Conservation (phyloP, 768 basidiomycete species). For the Rhodosporidiobolus odoratus region DNA sequence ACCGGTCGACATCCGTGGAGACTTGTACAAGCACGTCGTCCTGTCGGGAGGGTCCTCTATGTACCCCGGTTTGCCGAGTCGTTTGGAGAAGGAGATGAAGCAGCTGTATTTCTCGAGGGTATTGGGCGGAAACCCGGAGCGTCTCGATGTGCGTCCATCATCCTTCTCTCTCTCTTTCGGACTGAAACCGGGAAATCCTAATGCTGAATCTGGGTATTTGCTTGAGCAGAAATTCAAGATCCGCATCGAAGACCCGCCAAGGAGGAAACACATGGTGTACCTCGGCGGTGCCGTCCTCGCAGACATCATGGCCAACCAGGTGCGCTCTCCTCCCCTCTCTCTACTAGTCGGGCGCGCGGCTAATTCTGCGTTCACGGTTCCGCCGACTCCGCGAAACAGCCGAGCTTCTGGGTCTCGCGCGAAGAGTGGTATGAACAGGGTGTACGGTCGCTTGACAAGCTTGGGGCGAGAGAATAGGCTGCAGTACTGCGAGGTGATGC, state of each 20-base stretch:
- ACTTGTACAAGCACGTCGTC: conserved; percentile 96
- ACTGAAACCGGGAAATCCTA: background rate
- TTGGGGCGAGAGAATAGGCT: conserved; percentile 52
- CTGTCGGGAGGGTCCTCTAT: conserved; percentile 96
- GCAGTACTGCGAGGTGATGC: too few relatives aligned
- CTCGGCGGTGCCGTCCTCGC: conserved; percentile 75
- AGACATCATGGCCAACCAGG: too few relatives aligned
- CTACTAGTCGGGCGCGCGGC: background rate
- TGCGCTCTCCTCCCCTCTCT: background rate
- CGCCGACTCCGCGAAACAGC: conserved; percentile 88
- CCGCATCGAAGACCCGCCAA: conserved; percentile 93
- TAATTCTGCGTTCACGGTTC: background rate
- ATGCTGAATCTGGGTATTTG: background rate
- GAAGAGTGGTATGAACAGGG: conserved; percentile 97
- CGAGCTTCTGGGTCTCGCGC: conserved; percentile 91
- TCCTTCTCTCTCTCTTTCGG: background rate
- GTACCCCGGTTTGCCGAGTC: conserved; percentile 95
- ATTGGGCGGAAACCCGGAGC: conserved; percentile 69
- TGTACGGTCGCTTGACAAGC: conserved; percentile 70
- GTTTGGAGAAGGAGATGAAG: conserved; percentile 99
- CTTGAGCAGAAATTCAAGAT: conserved; percentile 94
- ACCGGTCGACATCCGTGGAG: conserved; percentile 78
- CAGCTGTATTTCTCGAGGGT: conserved; percentile 94
- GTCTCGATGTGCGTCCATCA: conserved; percentile 74
- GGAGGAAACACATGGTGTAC: conserved; percentile 97